A percentile compares a stretch with the other conserved stretches of the same genome.
phyloP scores from a whole-genome alignment of 805 yeast species.

The Vanderwaltozyma yarrowii region DNA sequence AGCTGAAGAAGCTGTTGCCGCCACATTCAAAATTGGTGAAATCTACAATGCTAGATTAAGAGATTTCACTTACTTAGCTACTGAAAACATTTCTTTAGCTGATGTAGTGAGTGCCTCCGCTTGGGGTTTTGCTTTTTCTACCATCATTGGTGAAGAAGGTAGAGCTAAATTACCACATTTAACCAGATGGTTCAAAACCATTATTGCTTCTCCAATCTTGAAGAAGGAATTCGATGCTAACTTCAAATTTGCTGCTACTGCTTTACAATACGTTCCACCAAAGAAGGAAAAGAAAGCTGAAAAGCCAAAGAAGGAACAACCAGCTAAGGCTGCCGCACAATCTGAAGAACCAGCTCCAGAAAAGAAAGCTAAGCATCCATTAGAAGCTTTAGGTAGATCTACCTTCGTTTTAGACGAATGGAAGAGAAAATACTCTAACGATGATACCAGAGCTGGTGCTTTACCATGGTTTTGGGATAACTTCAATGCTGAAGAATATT shows the following conservation, averaged over 20 bases:
- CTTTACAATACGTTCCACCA: conserved; percentile 41
- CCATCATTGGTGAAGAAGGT: conserved; percentile 55
- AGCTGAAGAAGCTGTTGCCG: conserved; percentile 37
- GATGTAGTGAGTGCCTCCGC: conserved; percentile 12
- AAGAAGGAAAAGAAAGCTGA: conserved; percentile 45
- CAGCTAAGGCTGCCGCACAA: conserved; percentile 25
- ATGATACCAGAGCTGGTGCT: conserved; percentile 89
- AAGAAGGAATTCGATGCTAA: conserved; percentile 36
- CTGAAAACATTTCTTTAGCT: conserved; percentile 47
- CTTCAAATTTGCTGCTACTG: conserved; percentile 35
- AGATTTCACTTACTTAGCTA: conserved; percentile 61
- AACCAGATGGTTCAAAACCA: conserved; percentile 67
- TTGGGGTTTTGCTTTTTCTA: conserved; percentile 29
- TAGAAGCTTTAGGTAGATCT: conserved; percentile 70
- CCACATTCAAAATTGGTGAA: conserved; percentile 32
- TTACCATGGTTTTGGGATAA: conserved; percentile 98
- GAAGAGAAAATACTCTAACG: conserved; percentile 95
- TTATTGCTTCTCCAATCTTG: conserved; percentile 37
- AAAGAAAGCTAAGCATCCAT: conserved; percentile 87
- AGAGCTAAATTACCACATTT: conserved; percentile 51
- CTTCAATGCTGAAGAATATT: conserved; percentile 88
- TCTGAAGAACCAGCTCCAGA: conserved; percentile 61
- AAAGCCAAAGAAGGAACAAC: conserved; percentile 30
- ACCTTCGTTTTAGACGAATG: conserved; percentile 74
- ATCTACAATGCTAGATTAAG: conserved; percentile 49